phyloP scores from a whole-genome alignment of 2,329 filamentous ascomycete genomes.

The Fusarium ramigenum region DNA sequence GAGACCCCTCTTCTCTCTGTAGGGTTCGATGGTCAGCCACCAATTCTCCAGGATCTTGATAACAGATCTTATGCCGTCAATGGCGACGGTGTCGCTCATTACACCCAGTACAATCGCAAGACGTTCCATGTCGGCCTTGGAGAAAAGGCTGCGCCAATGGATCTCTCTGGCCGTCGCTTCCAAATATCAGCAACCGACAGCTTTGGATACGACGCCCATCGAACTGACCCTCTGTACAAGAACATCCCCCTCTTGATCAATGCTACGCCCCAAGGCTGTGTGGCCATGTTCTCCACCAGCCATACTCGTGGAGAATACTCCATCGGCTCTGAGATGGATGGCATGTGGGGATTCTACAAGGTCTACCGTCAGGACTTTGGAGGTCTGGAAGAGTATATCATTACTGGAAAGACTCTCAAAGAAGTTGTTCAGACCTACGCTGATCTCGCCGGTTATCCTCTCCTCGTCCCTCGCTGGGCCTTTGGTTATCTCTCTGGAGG shows the following conservation, averaged over 20 bases:
- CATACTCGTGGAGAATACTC: slow-evolving; percentile 72
- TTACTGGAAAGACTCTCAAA: slow-evolving; percentile 71
- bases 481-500: slow-evolving; percentile 77
- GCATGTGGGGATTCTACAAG: slow-evolving; percentile 79
- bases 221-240: slow-evolving; percentile 78
- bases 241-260: slow-evolving; percentile 79
- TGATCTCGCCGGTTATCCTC: slow-evolving; percentile 72
- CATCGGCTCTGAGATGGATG: slow-evolving; percentile 77
- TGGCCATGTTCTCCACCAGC: slow-evolving; percentile 74
- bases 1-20: slow-evolving; percentile 66
- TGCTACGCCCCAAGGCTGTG: slow-evolving; percentile 68
- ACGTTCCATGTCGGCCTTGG: slow-evolving; percentile 76
- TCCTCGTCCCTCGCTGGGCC: slow-evolving; percentile 75
- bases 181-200: slow-evolving; percentile 74
- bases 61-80: slow-evolving; percentile 73
- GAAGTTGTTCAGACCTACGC: slow-evolving; percentile 75
- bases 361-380: slow-evolving; percentile 78
- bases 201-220: slow-evolving; percentile 77
- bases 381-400: slow-evolving; percentile 75
- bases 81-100: slow-evolving; percentile 69
- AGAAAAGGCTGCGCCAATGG: slow-evolving; percentile 78
- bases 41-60: slow-evolving; percentile 70
- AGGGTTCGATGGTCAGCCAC: slow-evolving; percentile 56
- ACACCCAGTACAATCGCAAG: slow-evolving; percentile 68
- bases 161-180: slow-evolving; percentile 73